These are phyloP conservation scores for Emydomyces testavorans DNA, from an alignment of 2,329 filamentous ascomycete species.

Conservation along the genomic window DNA sequence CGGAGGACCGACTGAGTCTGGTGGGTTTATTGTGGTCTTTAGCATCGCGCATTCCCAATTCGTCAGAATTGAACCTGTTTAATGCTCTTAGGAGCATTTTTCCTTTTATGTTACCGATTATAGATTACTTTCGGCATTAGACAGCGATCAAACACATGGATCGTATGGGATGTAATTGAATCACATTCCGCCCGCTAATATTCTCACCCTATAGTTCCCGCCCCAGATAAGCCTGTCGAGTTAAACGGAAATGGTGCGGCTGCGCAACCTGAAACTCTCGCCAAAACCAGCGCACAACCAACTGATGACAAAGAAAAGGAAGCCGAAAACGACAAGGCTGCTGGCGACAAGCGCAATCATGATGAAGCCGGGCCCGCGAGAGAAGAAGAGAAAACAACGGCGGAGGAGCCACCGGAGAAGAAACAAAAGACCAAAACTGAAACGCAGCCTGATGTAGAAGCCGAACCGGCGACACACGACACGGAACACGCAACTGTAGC, in stretches of 20 bases:
- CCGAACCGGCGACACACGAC: background rate
- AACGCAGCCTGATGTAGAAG: constrained; percentile 16
- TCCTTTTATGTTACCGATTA: background rate
- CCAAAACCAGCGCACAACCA: too few species aligned
- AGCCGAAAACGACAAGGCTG: constrained; percentile 6
- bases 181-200: background rate
- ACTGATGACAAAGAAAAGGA: background rate
- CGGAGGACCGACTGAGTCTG: background rate
- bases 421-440: constrained; percentile 25
- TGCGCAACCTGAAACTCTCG: too few species aligned
- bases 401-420: constrained; percentile 23
- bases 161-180: background rate
- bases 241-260: constrained; percentile 3
- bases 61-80: too few species aligned
- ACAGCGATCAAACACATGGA: too few species aligned
- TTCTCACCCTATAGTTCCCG: background rate
- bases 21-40: constrained; percentile 1
- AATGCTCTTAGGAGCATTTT: background rate
- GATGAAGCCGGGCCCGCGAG: constrained; percentile 11
- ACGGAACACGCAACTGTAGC: constrained; percentile 3
- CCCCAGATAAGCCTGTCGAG: background rate
- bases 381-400: constrained; percentile 6
- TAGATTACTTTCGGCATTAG: too few species aligned
- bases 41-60: background rate
- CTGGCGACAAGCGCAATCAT: constrained; percentile 22